Base-by-base conservation (phyloP, 371 early-diverging fungal genomes). In the Circinella umbellata region DNA sequence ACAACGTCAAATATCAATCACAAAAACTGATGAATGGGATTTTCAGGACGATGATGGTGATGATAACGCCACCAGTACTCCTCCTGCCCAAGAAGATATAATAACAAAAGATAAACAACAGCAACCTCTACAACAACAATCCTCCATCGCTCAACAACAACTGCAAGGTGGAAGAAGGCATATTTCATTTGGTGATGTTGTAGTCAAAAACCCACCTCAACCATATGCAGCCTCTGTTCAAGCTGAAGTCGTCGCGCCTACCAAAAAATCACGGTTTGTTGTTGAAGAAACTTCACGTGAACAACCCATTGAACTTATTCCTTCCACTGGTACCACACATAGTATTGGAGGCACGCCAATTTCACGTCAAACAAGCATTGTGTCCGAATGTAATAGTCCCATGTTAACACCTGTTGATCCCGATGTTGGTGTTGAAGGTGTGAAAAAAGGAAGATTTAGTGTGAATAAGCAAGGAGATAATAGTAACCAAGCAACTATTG, bases 1-100 rank as follows among this genome's bases (percentile, higher is more conserved):
- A 39, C 78, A 73, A 46, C 74, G 78, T 49, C 65, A 73, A 5
- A 65, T 71, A 7, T 48, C 78, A 1, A 64, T 66, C 14, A 70
- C 72, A 1, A 77, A 63, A 35, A 79, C 79, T 14, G 81, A 80
- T 17, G 79, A 83, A 63, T 83, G 83, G 83, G 81, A 83, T 65
- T 83, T 83, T 49, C 74, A 77, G 53, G 76, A 78, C 4, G 76
- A 76, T 20, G 66, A 73, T 27, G 62, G 5, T 15, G 51, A 51
- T 17, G 51, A 51, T 13, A n/a, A 27, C 27, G 27, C 27, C 27
- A 27, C 27, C 27, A 27, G 27, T 27, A 27, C 27, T 27, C 27
- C 27, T 27, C 2, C 14, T 17, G 8, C 51, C 5, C 14, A 8
- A 51, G 51, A 51, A 3, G 27, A 42, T 35, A 60, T 20, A 61